Evolutionary conservation across 345 rosid species (phyloP).

Genomic region (Turnera subulata): DNA sequence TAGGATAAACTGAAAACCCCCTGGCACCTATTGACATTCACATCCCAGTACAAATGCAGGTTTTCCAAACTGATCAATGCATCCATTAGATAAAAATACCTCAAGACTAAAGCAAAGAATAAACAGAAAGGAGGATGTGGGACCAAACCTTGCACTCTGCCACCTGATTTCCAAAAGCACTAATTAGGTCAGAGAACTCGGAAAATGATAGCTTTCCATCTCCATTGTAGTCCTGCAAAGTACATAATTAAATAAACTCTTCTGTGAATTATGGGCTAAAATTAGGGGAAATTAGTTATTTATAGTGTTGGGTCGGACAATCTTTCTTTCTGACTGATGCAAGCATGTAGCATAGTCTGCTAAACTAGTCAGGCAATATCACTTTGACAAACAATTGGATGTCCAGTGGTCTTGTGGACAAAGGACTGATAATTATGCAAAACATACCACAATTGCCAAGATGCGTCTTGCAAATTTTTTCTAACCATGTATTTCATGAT

Average conservation of each 20-base stretch:
- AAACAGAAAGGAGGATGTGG: neutral
- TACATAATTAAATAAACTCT: neutral
- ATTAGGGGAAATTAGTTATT: neutral
- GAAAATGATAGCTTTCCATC: constrained; percentile 83
- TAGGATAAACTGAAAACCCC: no score
- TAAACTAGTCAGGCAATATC: neutral
- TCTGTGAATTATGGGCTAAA: neutral
- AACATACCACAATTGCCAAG: constrained; percentile 76
- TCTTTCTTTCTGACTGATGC: neutral
- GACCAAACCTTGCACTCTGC: constrained; percentile 71
- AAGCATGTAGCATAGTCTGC: neutral
- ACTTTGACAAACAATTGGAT: constrained; percentile 1
- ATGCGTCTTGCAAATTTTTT: constrained; percentile 79
- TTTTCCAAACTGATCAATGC: neutral
- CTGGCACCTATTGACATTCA: neutral
- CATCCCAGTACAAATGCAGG: neutral
- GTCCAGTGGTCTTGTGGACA: neutral
- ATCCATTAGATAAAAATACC: neutral
- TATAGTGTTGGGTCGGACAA: neutral
- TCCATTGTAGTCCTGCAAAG: constrained; percentile 68
- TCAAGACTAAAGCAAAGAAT: no score
- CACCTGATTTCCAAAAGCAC: constrained; percentile 77
- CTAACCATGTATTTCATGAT: no score
- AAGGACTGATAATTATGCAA: constrained; percentile 4
- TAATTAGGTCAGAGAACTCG: constrained; percentile 71